Evolutionary conservation across 2,329 filamentous ascomycete species (phyloP).

Genomic region (Niveomyces coronatus): DNA sequence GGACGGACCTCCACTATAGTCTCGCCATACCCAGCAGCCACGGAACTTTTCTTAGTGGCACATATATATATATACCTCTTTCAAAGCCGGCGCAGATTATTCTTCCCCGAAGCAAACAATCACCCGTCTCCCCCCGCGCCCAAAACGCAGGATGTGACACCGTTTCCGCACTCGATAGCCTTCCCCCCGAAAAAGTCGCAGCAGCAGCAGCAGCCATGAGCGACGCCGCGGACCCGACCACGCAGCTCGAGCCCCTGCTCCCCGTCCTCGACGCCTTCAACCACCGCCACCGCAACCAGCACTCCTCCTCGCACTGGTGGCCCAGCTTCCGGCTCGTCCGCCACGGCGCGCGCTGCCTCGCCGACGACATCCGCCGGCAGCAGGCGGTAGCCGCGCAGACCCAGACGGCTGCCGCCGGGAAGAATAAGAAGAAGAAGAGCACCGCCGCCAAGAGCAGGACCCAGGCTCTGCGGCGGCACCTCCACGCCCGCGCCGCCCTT

Average conservation of each 20-base stretch:
- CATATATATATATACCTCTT: no score
- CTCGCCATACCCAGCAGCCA: no score
- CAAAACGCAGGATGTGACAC: background rate
- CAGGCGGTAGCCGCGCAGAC: background rate
- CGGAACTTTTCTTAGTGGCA: no score
- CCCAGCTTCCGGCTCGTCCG: conserved; percentile 59
- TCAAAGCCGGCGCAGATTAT: no score
- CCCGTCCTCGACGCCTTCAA: conserved; percentile 61
- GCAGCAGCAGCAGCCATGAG: background rate
- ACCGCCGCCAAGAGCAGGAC: conserved; percentile 5
- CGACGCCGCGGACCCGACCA: background rate
- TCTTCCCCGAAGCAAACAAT: no score
- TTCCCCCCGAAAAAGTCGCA: no score
- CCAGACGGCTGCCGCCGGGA: background rate
- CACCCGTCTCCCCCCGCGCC: no score
- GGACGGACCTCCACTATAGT: no score
- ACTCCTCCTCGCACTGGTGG: conserved; percentile 76
- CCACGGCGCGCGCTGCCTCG: conserved; percentile 49
- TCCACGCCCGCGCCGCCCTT: background rate
- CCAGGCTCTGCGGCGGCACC: background rate
- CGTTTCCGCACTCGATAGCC: background rate
- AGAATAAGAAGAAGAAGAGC: background rate
- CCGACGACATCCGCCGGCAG: conserved; percentile 20
- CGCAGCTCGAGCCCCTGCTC: conserved; percentile 27
- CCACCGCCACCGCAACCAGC: conserved; percentile 87